phyloP scores from a whole-genome alignment of 768 basidiomycete species.

The Amanita fuliginea region DNA sequence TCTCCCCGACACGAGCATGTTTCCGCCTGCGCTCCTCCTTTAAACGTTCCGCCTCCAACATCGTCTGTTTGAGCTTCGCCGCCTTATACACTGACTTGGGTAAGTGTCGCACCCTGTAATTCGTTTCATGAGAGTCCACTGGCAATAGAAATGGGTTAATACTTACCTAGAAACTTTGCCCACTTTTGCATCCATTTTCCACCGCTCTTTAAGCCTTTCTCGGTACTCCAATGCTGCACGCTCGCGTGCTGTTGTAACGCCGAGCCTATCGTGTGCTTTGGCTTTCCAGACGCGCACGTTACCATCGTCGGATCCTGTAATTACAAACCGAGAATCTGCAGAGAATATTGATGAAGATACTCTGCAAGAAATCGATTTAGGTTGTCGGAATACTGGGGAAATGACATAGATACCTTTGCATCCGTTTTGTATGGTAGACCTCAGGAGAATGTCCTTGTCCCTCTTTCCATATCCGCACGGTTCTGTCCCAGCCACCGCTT shows the following conservation, averaged over 20 bases:
- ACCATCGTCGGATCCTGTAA: constrained; percentile 90
- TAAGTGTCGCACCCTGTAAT: constrained; percentile 59
- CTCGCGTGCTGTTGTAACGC: constrained; percentile 83
- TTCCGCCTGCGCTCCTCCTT: constrained; percentile 90
- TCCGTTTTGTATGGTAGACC: constrained; percentile 96
- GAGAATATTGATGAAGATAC: constrained; percentile 86
- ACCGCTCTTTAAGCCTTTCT: constrained; percentile 75
- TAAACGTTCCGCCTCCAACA: constrained; percentile 81
- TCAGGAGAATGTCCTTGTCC: constrained; percentile 74
- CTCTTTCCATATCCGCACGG: constrained; percentile 86
- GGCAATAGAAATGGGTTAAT: constrained; percentile 1
- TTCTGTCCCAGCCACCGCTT: constrained; percentile 94
- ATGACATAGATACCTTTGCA: constrained; percentile 68
- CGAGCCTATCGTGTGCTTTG: constrained; percentile 85
- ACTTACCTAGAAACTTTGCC: constrained; percentile 68
- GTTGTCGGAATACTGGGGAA: background rate
- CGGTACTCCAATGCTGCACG: constrained; percentile 90
- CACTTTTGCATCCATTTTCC: constrained; percentile 79
- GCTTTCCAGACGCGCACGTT: constrained; percentile 95
- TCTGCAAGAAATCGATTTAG: constrained; percentile 24
- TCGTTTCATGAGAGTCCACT: background rate
- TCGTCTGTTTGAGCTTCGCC: constrained; percentile 78
- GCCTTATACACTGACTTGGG: constrained; percentile 91
- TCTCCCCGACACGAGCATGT: constrained; percentile 78
- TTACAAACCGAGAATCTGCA: constrained; percentile 81